phyloP scores from a whole-genome alignment of 305 asterid genomes.

The Fraxinus nigra region DNA sequence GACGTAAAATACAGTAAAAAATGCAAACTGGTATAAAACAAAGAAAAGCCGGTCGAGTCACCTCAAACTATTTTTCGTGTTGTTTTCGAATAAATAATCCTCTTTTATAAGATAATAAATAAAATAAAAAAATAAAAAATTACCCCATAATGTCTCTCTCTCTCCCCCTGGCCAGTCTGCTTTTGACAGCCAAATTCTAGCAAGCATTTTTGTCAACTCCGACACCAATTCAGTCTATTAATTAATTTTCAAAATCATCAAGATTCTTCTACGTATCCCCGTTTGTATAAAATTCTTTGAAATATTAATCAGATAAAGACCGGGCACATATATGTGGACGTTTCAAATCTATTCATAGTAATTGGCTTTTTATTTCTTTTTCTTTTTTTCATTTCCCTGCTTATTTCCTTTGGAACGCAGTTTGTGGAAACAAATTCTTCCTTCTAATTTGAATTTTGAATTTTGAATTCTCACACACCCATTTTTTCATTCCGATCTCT shows the following conservation, averaged over 20 bases:
- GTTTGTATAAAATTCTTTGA: not conserved
- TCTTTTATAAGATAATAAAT: too few species aligned
- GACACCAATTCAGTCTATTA: not conserved
- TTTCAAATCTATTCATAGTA: not conserved
- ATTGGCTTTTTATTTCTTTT: not conserved
- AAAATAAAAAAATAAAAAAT: too few species aligned
- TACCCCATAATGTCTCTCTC: too few species aligned
- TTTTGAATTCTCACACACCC: not conserved
- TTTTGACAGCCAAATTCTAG: conserved; percentile 21
- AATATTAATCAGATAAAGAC: not conserved
- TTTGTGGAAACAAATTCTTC: not conserved
- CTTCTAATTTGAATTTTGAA: not conserved
- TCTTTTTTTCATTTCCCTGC: not conserved
- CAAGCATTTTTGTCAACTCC: conserved; percentile 25
- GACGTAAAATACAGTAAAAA: too few species aligned
- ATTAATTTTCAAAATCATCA: not conserved
- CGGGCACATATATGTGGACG: not conserved
- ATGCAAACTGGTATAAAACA: too few species aligned
- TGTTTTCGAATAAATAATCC: too few species aligned
- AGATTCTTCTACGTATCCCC: conserved; percentile 29
- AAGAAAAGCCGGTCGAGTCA: too few species aligned
- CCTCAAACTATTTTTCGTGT: too few species aligned
- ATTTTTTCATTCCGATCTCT: conserved; percentile 26
- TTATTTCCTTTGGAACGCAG: not conserved
- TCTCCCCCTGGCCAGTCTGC: not conserved